These are phyloP conservation scores for Plenodomus lindquistii DNA, from an alignment of 2,329 filamentous ascomycete genomes.

Conservation along the genomic window DNA sequence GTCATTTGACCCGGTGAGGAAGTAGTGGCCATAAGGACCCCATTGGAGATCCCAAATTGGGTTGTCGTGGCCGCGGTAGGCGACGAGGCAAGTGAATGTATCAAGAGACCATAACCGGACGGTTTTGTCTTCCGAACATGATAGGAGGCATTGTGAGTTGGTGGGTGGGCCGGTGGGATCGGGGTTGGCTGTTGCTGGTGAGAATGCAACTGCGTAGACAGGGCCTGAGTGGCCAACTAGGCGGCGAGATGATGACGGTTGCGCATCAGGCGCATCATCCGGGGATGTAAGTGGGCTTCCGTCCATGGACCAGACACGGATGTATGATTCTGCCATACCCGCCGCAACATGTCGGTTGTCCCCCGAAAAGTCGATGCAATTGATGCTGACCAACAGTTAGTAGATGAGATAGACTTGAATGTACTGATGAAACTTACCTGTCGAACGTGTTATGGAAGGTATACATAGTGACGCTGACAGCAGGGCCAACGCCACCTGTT, in stretches of 20 bases:
- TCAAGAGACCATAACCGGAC: slow-evolving; percentile 93
- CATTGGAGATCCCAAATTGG: slow-evolving; percentile 88
- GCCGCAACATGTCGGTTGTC: slow-evolving; percentile 85
- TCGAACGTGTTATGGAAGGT: slow-evolving; percentile 97
- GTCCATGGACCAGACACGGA: slow-evolving; percentile 90
- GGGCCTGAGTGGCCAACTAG: slow-evolving; percentile 87
- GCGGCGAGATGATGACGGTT: slow-evolving; percentile 69
- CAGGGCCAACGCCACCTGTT: slow-evolving; percentile 80
- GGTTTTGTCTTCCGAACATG: slow-evolving; percentile 83
- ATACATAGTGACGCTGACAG: slow-evolving; percentile 92
- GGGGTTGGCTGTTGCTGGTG: slow-evolving; percentile 64
- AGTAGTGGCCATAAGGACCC: slow-evolving; percentile 95
- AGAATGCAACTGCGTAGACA: slow-evolving; percentile 88
- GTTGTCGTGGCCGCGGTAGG: slow-evolving; percentile 91
- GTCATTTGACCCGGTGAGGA: slow-evolving; percentile 84
- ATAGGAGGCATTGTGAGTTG: slow-evolving; percentile 77
- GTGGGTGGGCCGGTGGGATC: slow-evolving; percentile 57
- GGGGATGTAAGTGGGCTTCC: slow-evolving; percentile 77
- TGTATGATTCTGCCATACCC: slow-evolving; percentile 92
- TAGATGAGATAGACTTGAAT: not conserved
- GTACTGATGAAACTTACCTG: slow-evolving; percentile 61
- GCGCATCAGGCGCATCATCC: slow-evolving; percentile 57
- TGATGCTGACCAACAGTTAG: slow-evolving; percentile 62
- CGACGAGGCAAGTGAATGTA: slow-evolving; percentile 86
- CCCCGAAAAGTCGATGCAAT: slow-evolving; percentile 94